Percentiles rank a stretch among this genome's conserved stretches.
Conservation (phyloP, 306 rosid species). For the Herpetospermum pedunculosum region DNA sequence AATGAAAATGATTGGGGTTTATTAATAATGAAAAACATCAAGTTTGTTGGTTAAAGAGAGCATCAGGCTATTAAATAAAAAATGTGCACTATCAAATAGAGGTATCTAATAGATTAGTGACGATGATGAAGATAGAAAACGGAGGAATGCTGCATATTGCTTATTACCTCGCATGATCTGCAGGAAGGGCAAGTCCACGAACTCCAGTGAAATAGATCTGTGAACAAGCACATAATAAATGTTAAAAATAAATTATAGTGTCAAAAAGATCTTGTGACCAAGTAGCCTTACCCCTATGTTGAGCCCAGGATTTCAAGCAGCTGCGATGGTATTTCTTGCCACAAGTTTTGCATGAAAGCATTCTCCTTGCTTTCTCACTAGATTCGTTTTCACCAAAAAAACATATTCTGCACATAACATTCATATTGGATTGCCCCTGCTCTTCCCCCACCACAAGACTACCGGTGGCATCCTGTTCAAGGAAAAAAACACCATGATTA, state of each 20-base stretch:
- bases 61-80: neutral
- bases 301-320: constrained; percentile 90
- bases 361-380: constrained; percentile 73
- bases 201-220: constrained; percentile 58
- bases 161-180: constrained; percentile 44
- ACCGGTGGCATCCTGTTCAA: constrained; percentile 52
- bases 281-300: constrained; percentile 63
- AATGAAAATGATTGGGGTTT: neutral
- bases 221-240: constrained; percentile 6
- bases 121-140: neutral
- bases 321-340: constrained; percentile 87
- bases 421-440: constrained; percentile 52
- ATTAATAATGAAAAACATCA: neutral
- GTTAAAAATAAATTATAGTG: neutral
- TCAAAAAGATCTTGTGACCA: neutral
- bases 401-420: constrained; percentile 88
- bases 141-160: neutral
- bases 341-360: constrained; percentile 95
- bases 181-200: constrained; percentile 58
- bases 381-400: constrained; percentile 79
- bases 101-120: neutral
- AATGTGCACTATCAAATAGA: neutral
- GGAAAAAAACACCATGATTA: neutral
- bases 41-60: neutral
- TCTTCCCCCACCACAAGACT: constrained; percentile 53